Conservation (phyloP, 805 yeast genomes). For the Wickerhamiella dianesei region DNA sequence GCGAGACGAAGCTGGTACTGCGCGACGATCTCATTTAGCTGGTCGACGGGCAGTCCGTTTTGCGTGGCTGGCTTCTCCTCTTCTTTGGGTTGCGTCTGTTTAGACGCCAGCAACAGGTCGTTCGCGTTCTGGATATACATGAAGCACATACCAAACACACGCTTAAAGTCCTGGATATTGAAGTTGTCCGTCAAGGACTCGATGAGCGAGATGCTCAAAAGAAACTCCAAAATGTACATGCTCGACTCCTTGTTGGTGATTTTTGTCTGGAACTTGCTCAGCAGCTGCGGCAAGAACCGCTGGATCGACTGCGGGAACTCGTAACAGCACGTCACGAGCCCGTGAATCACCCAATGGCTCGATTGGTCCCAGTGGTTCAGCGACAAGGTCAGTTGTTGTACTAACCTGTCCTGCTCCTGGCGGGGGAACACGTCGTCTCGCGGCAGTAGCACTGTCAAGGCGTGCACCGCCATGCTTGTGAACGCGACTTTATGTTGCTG, state of each 20-base stretch:
- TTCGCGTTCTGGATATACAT: conserved; percentile 60
- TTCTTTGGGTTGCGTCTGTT: conserved; percentile 6
- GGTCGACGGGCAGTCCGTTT: conserved; percentile 1
- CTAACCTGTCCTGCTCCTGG: conserved; percentile 48
- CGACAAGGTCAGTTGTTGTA: conserved; percentile 46
- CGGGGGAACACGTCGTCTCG: conserved; percentile 39
- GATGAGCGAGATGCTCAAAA: conserved; percentile 49
- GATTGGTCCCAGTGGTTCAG: conserved; percentile 50
- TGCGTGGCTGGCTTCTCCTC: background rate
- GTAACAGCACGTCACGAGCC: conserved; percentile 63
- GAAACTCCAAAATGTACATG: conserved; percentile 63
- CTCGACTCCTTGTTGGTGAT: conserved; percentile 56
- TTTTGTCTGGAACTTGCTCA: conserved; percentile 61
- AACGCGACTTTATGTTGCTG: conserved; percentile 22
- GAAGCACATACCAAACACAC: conserved; percentile 75
- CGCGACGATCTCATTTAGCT: conserved; percentile 28
- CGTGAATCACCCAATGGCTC: conserved; percentile 64
- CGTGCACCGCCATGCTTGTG: conserved; percentile 33
- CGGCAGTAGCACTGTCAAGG: conserved; percentile 40
- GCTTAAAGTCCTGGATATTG: conserved; percentile 59
- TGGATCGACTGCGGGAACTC: conserved; percentile 65
- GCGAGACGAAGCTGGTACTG: conserved; percentile 52
- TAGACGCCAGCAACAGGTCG: conserved; percentile 26
- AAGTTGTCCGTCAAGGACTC: conserved; percentile 59
- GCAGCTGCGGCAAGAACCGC: conserved; percentile 50